phyloP scores from a whole-genome alignment of 1,284 basidiomycete species.

The Ustilago lituana region DNA sequence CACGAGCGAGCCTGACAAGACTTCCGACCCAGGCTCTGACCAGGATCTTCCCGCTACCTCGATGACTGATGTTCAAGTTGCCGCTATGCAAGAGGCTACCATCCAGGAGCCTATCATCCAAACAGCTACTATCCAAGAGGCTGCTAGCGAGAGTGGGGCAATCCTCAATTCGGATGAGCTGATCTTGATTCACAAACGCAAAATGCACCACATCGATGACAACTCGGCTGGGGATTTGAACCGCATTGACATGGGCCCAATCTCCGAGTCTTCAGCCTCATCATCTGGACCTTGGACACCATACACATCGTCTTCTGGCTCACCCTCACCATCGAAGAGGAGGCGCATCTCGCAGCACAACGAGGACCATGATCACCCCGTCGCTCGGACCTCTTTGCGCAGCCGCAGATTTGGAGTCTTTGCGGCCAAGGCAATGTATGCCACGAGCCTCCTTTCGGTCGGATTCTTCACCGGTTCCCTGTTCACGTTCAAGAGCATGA shows the following conservation, averaged over 20 bases:
- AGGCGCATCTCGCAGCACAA: slow-evolving; percentile 5
- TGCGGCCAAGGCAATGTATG: slow-evolving; percentile 10
- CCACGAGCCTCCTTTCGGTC: slow-evolving; percentile 26
- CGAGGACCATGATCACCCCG: background rate
- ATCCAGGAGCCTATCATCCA: too few species aligned
- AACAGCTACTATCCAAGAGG: too few species aligned
- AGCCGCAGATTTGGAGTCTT: slow-evolving; percentile 2
- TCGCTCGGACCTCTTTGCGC: slow-evolving; percentile 1
- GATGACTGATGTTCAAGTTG: too few species aligned
- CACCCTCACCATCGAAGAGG: slow-evolving; percentile 10
- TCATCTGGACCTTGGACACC: background rate
- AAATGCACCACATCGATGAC: background rate
- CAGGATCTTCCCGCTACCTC: too few species aligned
- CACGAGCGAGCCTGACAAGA: too few species aligned
- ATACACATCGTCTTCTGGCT: background rate
- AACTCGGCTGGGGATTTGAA: background rate
- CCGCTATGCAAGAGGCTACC: too few species aligned
- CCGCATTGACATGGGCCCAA: background rate
- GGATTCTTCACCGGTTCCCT: slow-evolving; percentile 35
- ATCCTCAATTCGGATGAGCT: too few species aligned
- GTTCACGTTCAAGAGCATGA: slow-evolving; percentile 44
- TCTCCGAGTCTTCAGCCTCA: background rate
- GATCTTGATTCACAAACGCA: background rate
- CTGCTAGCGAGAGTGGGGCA: too few species aligned
- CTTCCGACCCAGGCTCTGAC: too few species aligned